phyloP scores from a whole-genome alignment of 371 early-diverging fungal genomes.

The Lichtheimia ramosa region DNA sequence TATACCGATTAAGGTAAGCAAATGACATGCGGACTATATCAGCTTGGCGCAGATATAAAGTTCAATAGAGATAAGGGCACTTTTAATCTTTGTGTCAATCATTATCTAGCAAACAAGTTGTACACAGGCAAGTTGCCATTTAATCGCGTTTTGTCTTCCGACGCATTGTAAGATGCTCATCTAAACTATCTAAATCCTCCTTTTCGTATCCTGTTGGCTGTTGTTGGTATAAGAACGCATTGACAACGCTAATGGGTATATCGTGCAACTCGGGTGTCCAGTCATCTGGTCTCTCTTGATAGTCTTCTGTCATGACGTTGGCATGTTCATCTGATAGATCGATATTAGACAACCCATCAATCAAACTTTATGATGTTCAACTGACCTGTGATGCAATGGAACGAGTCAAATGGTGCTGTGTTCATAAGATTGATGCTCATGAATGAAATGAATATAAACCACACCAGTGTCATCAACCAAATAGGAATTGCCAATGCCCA shows the following conservation, averaged over 20 bases:
- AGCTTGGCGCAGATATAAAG: too few relatives aligned
- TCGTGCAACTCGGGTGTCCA: constrained; percentile 74
- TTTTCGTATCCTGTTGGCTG: background rate
- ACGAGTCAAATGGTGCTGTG: constrained; percentile 67
- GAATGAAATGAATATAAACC: constrained; percentile 69
- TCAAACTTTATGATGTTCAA: background rate
- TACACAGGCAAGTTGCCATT: background rate
- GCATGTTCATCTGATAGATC: constrained; percentile 57
- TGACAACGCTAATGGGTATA: constrained; percentile 70
- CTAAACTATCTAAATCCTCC: background rate
- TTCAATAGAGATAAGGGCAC: too few relatives aligned
- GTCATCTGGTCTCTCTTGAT: constrained; percentile 49
- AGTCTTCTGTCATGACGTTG: constrained; percentile 46
- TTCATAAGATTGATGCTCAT: constrained; percentile 68
- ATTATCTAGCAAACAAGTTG: too few relatives aligned
- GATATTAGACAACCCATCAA: background rate
- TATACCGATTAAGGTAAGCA: too few relatives aligned
- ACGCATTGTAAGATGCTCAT: constrained; percentile 5
- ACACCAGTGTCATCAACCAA: constrained; percentile 70
- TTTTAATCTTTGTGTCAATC: too few relatives aligned
- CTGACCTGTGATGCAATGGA: constrained; percentile 69
- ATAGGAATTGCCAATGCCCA: constrained; percentile 79
- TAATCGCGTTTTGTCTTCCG: constrained; percentile 4
- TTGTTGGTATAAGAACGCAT: constrained; percentile 54
- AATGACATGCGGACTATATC: too few relatives aligned